These are phyloP conservation scores for Allantophomopsis lycopodina DNA, from an alignment of 2,329 filamentous ascomycete species.

Conservation along the genomic window DNA sequence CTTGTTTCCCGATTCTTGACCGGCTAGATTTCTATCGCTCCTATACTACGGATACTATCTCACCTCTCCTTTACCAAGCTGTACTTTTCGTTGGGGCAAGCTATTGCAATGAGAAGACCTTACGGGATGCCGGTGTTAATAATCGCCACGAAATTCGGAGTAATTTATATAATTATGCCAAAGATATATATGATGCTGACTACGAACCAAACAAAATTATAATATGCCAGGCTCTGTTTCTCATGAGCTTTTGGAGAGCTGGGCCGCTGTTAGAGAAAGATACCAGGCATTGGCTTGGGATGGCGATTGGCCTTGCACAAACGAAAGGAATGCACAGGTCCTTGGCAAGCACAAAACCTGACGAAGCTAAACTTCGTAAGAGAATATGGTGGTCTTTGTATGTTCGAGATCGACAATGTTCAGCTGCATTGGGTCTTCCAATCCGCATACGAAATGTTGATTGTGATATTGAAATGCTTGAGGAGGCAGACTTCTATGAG, in stretches of 20 bases:
- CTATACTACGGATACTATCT: slow-evolving; percentile 26
- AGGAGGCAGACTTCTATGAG: slow-evolving; percentile 21
- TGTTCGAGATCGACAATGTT: slow-evolving; percentile 30
- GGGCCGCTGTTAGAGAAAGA: slow-evolving; percentile 32
- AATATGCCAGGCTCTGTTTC: slow-evolving; percentile 34
- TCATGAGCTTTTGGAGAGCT: slow-evolving; percentile 41
- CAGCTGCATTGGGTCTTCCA: slow-evolving; percentile 29
- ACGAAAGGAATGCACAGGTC: slow-evolving; percentile 29
- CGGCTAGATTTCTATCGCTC: slow-evolving; percentile 25
- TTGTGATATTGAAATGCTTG: slow-evolving; percentile 27
- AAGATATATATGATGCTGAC: slow-evolving; percentile 37
- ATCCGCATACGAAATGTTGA: slow-evolving; percentile 33
- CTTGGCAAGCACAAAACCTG: slow-evolving; percentile 1
- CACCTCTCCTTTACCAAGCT: slow-evolving; percentile 33
- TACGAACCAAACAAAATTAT: slow-evolving; percentile 35
- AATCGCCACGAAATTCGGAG: slow-evolving; percentile 34
- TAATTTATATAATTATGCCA: slow-evolving; percentile 32
- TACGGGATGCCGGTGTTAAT: slow-evolving; percentile 29
- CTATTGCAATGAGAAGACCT: slow-evolving; percentile 31
- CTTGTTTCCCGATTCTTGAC: slow-evolving; percentile 39
- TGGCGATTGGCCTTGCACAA: slow-evolving; percentile 35
- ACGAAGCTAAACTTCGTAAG: slow-evolving; percentile 5
- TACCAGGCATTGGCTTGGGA: slow-evolving; percentile 33
- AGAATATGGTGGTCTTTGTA: slow-evolving; percentile 6
- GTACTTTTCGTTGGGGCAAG: slow-evolving; percentile 40